A percentile compares a stretch with the other conserved stretches of the same genome.
These are phyloP conservation scores for Catunica adiposa DNA, from an alignment of 2,329 filamentous ascomycete species.

Conservation along the genomic window DNA sequence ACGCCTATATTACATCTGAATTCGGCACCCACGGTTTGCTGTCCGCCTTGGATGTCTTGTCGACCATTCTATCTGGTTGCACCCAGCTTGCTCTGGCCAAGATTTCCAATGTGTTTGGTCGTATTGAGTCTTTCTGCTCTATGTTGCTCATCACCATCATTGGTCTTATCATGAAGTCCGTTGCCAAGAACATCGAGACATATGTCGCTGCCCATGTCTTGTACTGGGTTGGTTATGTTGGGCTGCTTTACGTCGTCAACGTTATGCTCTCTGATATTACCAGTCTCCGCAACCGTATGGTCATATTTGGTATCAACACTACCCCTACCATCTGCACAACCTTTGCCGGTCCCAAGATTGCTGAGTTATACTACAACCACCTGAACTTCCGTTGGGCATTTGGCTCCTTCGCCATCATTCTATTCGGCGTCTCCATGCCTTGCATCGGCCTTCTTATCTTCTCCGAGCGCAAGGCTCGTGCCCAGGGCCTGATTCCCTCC, in stretches of 20 bases:
- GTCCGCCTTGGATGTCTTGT: slow-evolving; percentile 47
- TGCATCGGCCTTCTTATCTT: slow-evolving; percentile 22
- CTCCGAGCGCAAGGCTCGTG: slow-evolving; percentile 31
- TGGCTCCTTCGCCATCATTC: slow-evolving; percentile 46
- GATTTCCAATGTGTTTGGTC: slow-evolving; percentile 33
- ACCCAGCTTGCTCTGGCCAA: slow-evolving; percentile 29
- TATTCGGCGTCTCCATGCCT: slow-evolving; percentile 31
- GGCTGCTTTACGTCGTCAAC: slow-evolving; percentile 25
- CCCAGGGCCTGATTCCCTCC: slow-evolving; percentile 29
- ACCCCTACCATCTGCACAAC: slow-evolving; percentile 29
- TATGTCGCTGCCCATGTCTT: slow-evolving; percentile 47
- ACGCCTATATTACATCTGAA: slow-evolving; percentile 48
- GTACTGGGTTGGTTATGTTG: slow-evolving; percentile 41
- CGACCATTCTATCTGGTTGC: slow-evolving; percentile 27
- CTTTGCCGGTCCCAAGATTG: slow-evolving; percentile 28
- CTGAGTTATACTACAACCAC: slow-evolving; percentile 24
- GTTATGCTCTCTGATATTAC: slow-evolving; percentile 30
- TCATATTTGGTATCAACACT: slow-evolving; percentile 27
- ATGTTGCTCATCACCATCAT: slow-evolving; percentile 30
- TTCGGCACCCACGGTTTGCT: slow-evolving; percentile 49
- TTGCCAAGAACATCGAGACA: slow-evolving; percentile 37
- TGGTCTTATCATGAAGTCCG: slow-evolving; percentile 46
- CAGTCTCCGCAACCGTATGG: slow-evolving; percentile 26
- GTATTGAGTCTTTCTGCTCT: slow-evolving; percentile 28
- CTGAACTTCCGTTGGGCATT: slow-evolving; percentile 34